Evolutionary conservation across 371 early-diverging fungal genomes (phyloP).

Genomic region (Nosema granulosis): DNA sequence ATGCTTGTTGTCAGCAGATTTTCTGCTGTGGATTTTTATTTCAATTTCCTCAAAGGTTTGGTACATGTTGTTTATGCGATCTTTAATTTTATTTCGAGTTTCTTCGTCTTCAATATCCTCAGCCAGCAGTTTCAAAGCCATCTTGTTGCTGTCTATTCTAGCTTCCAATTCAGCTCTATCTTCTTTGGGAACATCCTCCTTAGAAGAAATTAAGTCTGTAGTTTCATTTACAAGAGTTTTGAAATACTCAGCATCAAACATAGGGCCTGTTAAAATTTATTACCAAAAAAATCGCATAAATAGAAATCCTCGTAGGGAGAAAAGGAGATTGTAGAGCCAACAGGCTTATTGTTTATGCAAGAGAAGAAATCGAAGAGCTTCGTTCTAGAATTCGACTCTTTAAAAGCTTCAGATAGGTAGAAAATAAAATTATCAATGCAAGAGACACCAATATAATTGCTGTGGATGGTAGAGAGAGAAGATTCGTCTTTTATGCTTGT

Average conservation of each 20-base stretch:
- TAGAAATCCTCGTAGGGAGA: not conserved
- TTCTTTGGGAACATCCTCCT: not conserved
- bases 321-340: conserved; percentile 16
- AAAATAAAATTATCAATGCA: conserved; percentile 41
- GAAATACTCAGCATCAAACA: conserved; percentile 45
- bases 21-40: conserved; percentile 4
- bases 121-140: conserved; percentile 19
- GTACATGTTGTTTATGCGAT: conserved; percentile 33
- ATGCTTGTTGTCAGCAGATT: not conserved
- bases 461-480: conserved; percentile 43
- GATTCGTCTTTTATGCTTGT: conserved; percentile 57
- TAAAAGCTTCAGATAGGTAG: conserved; percentile 18
- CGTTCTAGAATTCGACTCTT: too few relatives aligned
- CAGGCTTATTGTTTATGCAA: not conserved
- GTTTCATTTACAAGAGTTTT: conserved; percentile 37
- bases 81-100: not conserved
- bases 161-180: conserved; percentile 24
- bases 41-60: conserved; percentile 10
- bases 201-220: conserved; percentile 17
- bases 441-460: conserved; percentile 15
- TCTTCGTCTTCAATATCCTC: conserved; percentile 36
- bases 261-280: conserved; percentile 1
- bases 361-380: conserved; percentile 17
- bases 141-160: conserved; percentile 35
- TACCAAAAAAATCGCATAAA: conserved; percentile 22